Evolutionary conservation across 2,329 filamentous ascomycete genomes (phyloP).

Genomic region (Pseudogymnoascus sp.): DNA sequence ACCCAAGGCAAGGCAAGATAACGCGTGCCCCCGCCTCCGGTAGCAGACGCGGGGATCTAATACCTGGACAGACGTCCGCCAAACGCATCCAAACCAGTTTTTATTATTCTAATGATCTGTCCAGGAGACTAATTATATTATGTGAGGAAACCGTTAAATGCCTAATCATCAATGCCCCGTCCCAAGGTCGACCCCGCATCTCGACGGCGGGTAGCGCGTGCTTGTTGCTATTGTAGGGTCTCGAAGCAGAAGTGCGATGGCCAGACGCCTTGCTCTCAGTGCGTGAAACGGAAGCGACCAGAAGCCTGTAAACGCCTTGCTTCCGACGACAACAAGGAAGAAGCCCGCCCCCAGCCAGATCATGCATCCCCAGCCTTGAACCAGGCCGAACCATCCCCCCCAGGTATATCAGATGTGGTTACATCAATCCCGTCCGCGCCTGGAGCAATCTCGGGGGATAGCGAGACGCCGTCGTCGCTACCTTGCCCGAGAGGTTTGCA

Average conservation of each 20-base stretch:
- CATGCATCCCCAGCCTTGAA: background rate
- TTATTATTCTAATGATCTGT: background rate
- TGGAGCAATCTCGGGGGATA: background rate
- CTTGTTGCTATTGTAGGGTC: conserved; percentile 13
- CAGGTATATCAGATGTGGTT: background rate
- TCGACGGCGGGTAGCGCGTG: conserved; percentile 12
- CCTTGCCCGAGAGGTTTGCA: background rate
- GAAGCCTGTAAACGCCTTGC: background rate
- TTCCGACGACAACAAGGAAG: background rate
- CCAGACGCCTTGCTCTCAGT: conserved; percentile 11
- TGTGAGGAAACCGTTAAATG: background rate
- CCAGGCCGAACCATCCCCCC: background rate
- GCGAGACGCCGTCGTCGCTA: background rate
- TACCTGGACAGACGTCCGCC: background rate
- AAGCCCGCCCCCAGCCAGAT: background rate
- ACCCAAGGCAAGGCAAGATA: background rate
- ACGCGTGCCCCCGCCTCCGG: background rate
- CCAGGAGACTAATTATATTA: background rate
- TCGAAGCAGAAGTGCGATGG: conserved; percentile 15
- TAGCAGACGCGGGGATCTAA: background rate
- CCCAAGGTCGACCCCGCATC: conserved; percentile 10
- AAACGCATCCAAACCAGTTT: background rate
- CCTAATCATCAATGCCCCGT: conserved; percentile 9
- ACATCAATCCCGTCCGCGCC: background rate
- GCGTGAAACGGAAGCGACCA: conserved; percentile 12